These are phyloP conservation scores for Yamadazyma phyllophila DNA, from an alignment of 805 yeast species.

Conservation along the genomic window DNA sequence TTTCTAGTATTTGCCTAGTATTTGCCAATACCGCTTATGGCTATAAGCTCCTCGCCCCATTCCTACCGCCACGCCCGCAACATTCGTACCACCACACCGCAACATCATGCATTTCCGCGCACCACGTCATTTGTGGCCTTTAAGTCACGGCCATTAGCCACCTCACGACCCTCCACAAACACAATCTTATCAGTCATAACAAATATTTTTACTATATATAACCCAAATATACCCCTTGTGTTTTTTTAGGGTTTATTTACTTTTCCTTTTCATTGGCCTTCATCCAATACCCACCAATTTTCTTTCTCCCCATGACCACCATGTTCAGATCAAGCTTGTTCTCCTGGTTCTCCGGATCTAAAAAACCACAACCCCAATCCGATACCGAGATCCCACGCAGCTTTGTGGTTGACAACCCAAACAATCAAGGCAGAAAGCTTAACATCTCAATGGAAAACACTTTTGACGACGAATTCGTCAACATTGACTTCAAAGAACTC, in stretches of 20 bases:
- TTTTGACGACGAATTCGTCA: conserved; percentile 31
- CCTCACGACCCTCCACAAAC: conserved; percentile 7
- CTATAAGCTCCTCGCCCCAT: no score
- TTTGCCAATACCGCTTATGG: no score
- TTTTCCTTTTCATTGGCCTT: neutral
- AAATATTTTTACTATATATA: conserved; percentile 5
- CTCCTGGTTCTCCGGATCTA: conserved; percentile 11
- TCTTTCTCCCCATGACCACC: neutral
- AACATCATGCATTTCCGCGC: neutral
- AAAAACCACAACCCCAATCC: neutral
- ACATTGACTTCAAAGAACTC: conserved; percentile 32
- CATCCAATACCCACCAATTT: neutral
- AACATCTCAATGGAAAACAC: conserved; percentile 35
- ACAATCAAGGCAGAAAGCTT: conserved; percentile 21
- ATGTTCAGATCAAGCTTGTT: conserved; percentile 20
- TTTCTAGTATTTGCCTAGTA: no score
- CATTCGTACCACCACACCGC: neutral
- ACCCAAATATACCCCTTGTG: neutral
- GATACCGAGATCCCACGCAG: conserved; percentile 22
- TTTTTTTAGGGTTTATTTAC: conserved; percentile 3
- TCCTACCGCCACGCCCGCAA: neutral
- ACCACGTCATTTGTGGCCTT: neutral
- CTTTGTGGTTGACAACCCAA: conserved; percentile 26
- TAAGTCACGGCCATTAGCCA: neutral
- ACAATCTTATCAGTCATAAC: conserved; percentile 5